Conservation (phyloP, 306 rosid genomes). For the Castanea sativa region DNA sequence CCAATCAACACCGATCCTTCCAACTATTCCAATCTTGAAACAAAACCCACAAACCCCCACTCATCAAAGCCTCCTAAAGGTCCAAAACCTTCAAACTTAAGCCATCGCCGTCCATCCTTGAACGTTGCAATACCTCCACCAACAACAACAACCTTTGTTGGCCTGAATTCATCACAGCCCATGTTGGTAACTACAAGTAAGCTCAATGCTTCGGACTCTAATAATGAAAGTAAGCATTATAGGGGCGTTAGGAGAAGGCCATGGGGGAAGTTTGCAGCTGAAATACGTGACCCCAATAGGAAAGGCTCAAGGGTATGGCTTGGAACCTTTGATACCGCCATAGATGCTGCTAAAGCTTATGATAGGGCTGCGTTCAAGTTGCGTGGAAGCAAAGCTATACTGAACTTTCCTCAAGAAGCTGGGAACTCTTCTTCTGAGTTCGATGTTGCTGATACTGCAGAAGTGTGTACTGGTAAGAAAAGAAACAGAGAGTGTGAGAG, state of each 20-base stretch:
- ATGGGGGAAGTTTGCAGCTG: constrained; percentile 60
- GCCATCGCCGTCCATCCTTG: constrained; percentile 33
- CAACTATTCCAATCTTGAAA: neutral
- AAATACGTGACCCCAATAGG: constrained; percentile 46
- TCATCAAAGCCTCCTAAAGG: constrained; percentile 19
- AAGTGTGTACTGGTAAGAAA: constrained; percentile 19
- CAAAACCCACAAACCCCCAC: constrained; percentile 5
- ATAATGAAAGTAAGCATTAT: constrained; percentile 26
- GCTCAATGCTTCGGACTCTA: neutral
- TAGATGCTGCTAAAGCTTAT: constrained; percentile 55
- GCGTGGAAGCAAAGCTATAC: constrained; percentile 53
- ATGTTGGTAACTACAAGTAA: neutral
- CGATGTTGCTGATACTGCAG: neutral
- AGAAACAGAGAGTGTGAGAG: constrained; percentile 18
- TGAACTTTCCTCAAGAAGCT: constrained; percentile 51
- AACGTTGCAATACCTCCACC: constrained; percentile 27
- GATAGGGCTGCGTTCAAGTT: constrained; percentile 49
- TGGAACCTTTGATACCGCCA: constrained; percentile 50
- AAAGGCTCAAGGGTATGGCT: constrained; percentile 59
- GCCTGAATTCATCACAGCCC: neutral
- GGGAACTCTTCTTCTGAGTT: constrained; percentile 1
- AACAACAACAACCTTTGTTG: neutral
- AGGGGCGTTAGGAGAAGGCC: constrained; percentile 52
- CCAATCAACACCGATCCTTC: neutral
- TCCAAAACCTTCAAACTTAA: constrained; percentile 17